Conservation (phyloP, 805 yeast genomes). For the Nakazawaea ambrosiae region DNA sequence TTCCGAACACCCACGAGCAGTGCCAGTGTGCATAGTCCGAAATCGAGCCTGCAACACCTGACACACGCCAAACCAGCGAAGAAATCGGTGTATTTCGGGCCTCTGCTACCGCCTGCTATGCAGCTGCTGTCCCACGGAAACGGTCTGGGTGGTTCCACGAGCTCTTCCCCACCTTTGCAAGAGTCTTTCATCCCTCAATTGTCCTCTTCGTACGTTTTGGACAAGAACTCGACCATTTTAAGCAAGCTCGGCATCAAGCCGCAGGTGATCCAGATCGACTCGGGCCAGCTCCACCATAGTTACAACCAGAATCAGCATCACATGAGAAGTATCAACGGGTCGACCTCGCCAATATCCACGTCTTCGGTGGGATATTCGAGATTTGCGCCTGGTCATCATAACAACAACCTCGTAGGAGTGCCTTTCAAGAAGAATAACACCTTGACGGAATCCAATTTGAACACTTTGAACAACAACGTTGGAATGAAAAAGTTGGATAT, state of each 20-base stretch:
- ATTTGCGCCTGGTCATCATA: background rate
- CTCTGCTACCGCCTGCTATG: constrained; percentile 6
- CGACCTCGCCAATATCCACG: too few species aligned
- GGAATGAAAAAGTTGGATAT: too few species aligned
- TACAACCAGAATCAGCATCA: too few species aligned
- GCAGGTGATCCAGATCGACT: constrained; percentile 3
- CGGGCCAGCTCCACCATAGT: too few species aligned
- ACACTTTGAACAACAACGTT: constrained; percentile 1
- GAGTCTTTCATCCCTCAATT: constrained; percentile 3
- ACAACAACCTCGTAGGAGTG: background rate
- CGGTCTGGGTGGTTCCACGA: too few species aligned
- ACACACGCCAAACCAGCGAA: background rate
- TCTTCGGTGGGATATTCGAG: background rate
- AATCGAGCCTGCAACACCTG: too few species aligned
- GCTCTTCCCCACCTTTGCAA: constrained; percentile 1
- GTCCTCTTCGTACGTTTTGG: constrained; percentile 3
- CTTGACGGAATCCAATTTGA: constrained; percentile 4
- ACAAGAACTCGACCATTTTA: constrained; percentile 4
- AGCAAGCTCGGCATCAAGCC: constrained; percentile 8
- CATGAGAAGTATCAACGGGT: too few species aligned
- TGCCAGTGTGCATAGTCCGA: background rate
- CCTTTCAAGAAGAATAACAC: background rate
- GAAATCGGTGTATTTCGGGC: constrained; percentile 7
- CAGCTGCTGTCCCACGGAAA: too few species aligned
- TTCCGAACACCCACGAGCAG: background rate